A percentile compares a stretch with the other conserved stretches of the same genome.
Evolutionary conservation across 306 rosid genomes (phyloP).

Genomic region (Vigna mungo): DNA sequence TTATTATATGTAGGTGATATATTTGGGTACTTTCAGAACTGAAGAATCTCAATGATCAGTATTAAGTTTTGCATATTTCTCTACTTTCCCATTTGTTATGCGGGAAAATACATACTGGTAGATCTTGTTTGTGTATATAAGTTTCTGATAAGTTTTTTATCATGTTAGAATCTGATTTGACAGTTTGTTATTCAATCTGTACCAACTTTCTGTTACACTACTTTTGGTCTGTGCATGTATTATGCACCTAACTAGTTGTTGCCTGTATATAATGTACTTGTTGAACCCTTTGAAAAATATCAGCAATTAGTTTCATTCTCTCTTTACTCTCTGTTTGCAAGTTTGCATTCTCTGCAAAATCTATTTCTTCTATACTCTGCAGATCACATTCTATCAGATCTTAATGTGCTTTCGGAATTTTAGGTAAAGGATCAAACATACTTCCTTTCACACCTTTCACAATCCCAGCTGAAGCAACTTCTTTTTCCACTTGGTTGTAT

Average conservation of each 20-base stretch:
- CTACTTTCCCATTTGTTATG: slow-evolving; percentile 10
- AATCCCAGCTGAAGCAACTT: slow-evolving; percentile 80
- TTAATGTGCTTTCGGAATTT: slow-evolving; percentile 44
- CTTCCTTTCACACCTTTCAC: slow-evolving; percentile 91
- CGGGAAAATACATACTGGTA: not conserved
- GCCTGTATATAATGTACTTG: too few species aligned
- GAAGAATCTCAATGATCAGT: slow-evolving; percentile 35
- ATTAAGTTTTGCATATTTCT: slow-evolving; percentile 24
- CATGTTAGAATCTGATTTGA: too few species aligned
- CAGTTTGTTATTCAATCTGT: too few species aligned
- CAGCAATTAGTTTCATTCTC: too few species aligned
- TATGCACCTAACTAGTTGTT: too few species aligned
- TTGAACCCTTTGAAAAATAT: too few species aligned
- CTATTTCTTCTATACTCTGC: too few species aligned
- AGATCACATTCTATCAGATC: not conserved
- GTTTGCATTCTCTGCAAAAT: too few species aligned
- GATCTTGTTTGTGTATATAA: not conserved
- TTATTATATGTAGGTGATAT: slow-evolving; percentile 34
- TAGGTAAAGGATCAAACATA: slow-evolving; percentile 98
- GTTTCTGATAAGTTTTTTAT: too few species aligned
- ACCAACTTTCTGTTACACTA: too few species aligned
- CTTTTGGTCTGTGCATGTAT: too few species aligned
- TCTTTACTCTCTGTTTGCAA: too few species aligned
- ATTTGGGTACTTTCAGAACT: slow-evolving; percentile 2
- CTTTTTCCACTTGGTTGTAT: slow-evolving; percentile 87